A percentile compares a stretch with the other conserved stretches of the same genome.
phyloP scores from a whole-genome alignment of 2,329 filamentous ascomycete species.

The Colletotrichum sp. region DNA sequence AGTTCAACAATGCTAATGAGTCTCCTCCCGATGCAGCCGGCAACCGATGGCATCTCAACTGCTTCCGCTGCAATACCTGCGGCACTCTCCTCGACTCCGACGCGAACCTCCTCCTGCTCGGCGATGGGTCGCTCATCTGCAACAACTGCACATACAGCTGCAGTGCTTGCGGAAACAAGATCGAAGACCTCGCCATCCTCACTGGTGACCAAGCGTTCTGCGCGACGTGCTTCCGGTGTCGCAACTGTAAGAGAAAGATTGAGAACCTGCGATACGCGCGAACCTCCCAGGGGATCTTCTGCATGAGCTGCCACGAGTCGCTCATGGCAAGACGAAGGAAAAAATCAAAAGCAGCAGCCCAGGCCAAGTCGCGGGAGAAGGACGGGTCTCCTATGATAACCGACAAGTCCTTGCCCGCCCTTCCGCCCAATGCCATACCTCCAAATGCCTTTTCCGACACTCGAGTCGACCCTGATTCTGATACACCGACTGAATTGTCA shows the following conservation, averaged over 20 bases:
- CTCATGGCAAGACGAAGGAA: conserved; percentile 92
- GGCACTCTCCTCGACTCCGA: conserved; percentile 96
- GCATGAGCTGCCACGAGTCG: conserved; percentile 98
- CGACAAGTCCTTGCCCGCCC: conserved; percentile 91
- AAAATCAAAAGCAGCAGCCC: conserved; percentile 73
- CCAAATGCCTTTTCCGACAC: conserved; percentile 66
- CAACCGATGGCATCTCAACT: conserved; percentile 98
- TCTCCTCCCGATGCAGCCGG: conserved; percentile 61
- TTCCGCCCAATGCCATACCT: conserved; percentile 77
- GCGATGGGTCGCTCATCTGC: conserved; percentile 97
- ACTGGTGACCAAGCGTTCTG: conserved; percentile 98
- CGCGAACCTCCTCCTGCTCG: conserved; percentile 93
- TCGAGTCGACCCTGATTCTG: conserved; percentile 62
- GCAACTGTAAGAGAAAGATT: conserved; percentile 98
- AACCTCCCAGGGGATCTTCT: conserved; percentile 98
- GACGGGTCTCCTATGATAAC: conserved; percentile 71
- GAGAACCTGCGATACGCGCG: conserved; percentile 97
- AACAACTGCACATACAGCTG: conserved; percentile 99
- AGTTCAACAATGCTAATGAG: conserved; percentile 27
- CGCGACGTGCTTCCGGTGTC: conserved; percentile 93
- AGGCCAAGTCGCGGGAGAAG: conserved; percentile 67
- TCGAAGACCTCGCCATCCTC: conserved; percentile 95
- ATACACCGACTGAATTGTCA: conserved; percentile 72
- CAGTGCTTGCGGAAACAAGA: conserved; percentile 95
- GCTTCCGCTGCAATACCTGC: conserved; percentile 97